Evolutionary conservation across 306 rosid genomes (phyloP).

Genomic region (Lagenaria siceraria): DNA sequence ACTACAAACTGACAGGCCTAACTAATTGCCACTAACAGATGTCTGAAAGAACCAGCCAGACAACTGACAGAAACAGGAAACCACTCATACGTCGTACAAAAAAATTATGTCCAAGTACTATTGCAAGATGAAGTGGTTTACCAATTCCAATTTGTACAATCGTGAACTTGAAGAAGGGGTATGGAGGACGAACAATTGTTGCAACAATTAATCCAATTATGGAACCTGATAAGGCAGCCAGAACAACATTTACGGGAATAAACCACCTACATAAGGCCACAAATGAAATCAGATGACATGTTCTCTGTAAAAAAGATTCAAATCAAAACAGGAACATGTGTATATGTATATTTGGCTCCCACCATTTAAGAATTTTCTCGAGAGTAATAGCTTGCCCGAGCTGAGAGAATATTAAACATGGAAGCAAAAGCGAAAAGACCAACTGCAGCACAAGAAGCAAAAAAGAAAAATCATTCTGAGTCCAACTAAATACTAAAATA

Average conservation of each 20-base stretch:
- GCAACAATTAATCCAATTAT: conserved; percentile 80
- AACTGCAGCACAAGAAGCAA: conserved; percentile 33
- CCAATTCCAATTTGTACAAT: conserved; percentile 87
- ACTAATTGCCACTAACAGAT: no score
- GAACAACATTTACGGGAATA: conserved; percentile 75
- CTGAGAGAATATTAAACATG: conserved; percentile 88
- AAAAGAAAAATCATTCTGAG: conserved; percentile 3
- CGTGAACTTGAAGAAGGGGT: conserved; percentile 91
- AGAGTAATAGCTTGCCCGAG: conserved; percentile 79
- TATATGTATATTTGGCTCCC: conserved; percentile 8
- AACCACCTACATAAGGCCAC: conserved; percentile 67
- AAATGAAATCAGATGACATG: background rate
- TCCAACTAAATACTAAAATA: background rate
- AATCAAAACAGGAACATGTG: background rate
- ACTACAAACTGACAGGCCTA: background rate
- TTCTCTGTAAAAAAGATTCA: background rate
- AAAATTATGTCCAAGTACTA: background rate
- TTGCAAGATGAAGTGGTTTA: conserved; percentile 18
- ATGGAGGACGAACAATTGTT: conserved; percentile 58
- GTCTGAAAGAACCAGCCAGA: background rate
- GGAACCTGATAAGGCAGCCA: conserved; percentile 60
- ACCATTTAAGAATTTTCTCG: conserved; percentile 84
- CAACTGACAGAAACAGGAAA: background rate
- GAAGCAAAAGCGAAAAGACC: conserved; percentile 86
- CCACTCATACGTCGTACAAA: background rate